Percentiles rank a stretch among this genome's conserved stretches.
phyloP scores from a whole-genome alignment of 352 stramenopile species.

The Phytophthora ramorum region DNA sequence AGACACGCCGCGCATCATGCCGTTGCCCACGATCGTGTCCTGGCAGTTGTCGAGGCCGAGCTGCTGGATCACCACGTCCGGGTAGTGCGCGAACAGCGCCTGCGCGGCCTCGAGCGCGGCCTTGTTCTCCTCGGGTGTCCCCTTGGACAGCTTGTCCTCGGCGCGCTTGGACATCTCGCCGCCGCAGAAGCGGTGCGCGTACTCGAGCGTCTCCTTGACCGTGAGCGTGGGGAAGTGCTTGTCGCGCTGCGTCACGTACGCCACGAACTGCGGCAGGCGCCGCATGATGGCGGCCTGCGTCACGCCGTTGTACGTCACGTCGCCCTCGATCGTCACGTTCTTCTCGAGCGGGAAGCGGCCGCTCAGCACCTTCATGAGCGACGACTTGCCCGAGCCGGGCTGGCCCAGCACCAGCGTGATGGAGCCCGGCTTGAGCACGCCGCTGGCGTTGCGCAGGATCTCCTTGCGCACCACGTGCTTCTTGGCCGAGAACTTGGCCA shows the following conservation, averaged over 20 bases:
- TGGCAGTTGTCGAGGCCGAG: constrained; percentile 34
- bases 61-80: constrained; percentile 31
- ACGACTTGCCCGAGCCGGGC: constrained; percentile 34
- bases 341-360: constrained; percentile 53
- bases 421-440: constrained; percentile 51
- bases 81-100: constrained; percentile 38
- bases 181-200: constrained; percentile 77
- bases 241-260: constrained; percentile 68
- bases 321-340: constrained; percentile 42
- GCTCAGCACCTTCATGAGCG: constrained; percentile 36
- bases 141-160: constrained; percentile 51
- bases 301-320: constrained; percentile 59
- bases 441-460: constrained; percentile 36
- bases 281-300: constrained; percentile 34
- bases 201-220: constrained; percentile 36
- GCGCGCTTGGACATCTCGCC: constrained; percentile 35
- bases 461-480: background rate
- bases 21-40: constrained; percentile 66
- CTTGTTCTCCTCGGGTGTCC: constrained; percentile 43
- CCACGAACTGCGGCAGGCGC: constrained; percentile 47
- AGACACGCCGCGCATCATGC: constrained; percentile 69
- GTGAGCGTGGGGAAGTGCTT: constrained; percentile 85
- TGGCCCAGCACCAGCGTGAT: constrained; percentile 35
- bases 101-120: constrained; percentile 25
- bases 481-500: constrained; percentile 2